A percentile compares a stretch with the other conserved stretches of the same genome.
Conservation (phyloP, 768 basidiomycete genomes). For the Boletus coccyginus region DNA sequence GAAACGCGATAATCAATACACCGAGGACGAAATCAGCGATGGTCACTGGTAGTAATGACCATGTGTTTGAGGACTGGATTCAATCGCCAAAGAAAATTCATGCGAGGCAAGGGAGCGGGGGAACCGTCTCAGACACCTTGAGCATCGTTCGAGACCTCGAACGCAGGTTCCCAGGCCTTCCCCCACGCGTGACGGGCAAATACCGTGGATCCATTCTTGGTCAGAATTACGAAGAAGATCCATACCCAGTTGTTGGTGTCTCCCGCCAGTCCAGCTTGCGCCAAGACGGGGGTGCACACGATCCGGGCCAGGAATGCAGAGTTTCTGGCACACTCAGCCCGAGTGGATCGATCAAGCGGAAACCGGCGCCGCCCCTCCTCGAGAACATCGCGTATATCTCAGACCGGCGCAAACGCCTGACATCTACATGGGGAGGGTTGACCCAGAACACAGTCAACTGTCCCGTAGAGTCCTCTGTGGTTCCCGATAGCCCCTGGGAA, state of each 20-base stretch:
- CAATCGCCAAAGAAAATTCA: slow-evolving; percentile 6
- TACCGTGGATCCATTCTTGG: slow-evolving; percentile 25
- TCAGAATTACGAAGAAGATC: slow-evolving; percentile 22
- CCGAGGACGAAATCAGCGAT: slow-evolving; percentile 15
- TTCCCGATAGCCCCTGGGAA: slow-evolving; percentile 8
- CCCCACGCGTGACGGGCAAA: slow-evolving; percentile 33
- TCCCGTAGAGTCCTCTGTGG: not conserved
- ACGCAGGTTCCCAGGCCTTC: slow-evolving; percentile 52
- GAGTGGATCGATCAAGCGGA: slow-evolving; percentile 28
- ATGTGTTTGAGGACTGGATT: slow-evolving; percentile 10
- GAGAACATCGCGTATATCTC: slow-evolving; percentile 10
- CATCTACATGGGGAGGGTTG: slow-evolving; percentile 27
- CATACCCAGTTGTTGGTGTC: slow-evolving; percentile 22
- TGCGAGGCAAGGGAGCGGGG: slow-evolving; percentile 20
- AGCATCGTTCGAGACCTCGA: slow-evolving; percentile 50
- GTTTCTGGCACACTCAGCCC: slow-evolving; percentile 5
- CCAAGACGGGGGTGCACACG: not conserved
- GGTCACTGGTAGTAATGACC: not conserved
- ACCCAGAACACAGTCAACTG: not conserved
- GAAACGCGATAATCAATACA: not conserved
- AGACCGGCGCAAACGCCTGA: not conserved
- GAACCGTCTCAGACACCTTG: slow-evolving; percentile 40
- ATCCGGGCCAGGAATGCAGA: slow-evolving; percentile 13
- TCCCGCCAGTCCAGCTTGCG: slow-evolving; percentile 23
- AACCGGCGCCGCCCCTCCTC: slow-evolving; percentile 31